Percentiles rank a stretch among this genome's conserved stretches.
Conservation (phyloP, 2,329 filamentous ascomycete species). For the Diplodia intermedia region DNA sequence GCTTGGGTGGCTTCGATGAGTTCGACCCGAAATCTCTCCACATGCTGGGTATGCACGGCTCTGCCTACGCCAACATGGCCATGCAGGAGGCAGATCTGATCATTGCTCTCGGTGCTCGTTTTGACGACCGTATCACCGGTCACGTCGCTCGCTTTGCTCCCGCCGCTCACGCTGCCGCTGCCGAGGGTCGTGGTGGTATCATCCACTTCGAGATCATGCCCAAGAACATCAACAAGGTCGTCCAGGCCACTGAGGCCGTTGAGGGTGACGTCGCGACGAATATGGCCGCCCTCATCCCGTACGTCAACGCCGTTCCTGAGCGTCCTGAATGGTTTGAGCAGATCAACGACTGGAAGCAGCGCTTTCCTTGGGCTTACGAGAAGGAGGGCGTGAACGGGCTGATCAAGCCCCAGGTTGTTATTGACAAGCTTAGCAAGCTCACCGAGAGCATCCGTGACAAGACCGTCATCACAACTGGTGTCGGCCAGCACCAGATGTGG, state of each 20-base stretch:
- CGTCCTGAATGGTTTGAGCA: slow-evolving; percentile 87
- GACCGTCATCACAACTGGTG: slow-evolving; percentile 90
- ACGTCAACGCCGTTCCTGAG: slow-evolving; percentile 68
- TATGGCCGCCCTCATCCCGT: slow-evolving; percentile 75
- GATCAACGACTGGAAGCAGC: slow-evolving; percentile 88
- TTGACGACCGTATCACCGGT: slow-evolving; percentile 92
- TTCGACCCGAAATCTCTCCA: slow-evolving; percentile 92
- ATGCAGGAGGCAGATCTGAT: slow-evolving; percentile 98
- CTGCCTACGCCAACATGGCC: slow-evolving; percentile 96
- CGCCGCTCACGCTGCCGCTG: slow-evolving; percentile 80
- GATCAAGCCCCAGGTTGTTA: slow-evolving; percentile 94
- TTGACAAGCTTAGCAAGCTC: slow-evolving; percentile 86
- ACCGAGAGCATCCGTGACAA: slow-evolving; percentile 80
- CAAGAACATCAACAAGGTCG: slow-evolving; percentile 99
- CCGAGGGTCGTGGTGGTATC: slow-evolving; percentile 88
- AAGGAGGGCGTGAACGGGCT: slow-evolving; percentile 74
- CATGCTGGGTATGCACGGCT: slow-evolving; percentile 99
- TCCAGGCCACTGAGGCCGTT: slow-evolving; percentile 93
- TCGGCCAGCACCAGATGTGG: slow-evolving; percentile 99
- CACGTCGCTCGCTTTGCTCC: slow-evolving; percentile 88
- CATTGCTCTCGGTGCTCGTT: slow-evolving; percentile 89
- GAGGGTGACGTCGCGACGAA: slow-evolving; percentile 90
- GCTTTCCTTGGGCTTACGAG: slow-evolving; percentile 89
- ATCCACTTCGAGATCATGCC: slow-evolving; percentile 98
- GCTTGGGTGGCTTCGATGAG: slow-evolving; percentile 91